Conservation (phyloP, 495 filamentous ascomycete species). For the Corynascus novoguineensis region DNA sequence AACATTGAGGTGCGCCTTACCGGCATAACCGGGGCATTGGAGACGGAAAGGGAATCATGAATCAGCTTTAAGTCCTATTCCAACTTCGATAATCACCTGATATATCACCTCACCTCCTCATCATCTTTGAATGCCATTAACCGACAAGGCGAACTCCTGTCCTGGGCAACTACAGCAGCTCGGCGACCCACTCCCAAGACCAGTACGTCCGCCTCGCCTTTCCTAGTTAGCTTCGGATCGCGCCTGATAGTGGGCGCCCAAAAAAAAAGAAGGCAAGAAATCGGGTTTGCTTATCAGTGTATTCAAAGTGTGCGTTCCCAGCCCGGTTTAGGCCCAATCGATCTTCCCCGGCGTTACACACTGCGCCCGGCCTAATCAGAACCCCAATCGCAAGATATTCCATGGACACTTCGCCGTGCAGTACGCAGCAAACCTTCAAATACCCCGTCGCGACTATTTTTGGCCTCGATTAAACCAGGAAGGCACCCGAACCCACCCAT, state of each 20-base stretch:
- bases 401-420: slow-evolving; percentile 5
- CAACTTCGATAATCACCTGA: too few species aligned
- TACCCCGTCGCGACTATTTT: not conserved
- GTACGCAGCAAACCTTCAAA: not conserved
- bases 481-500: not conserved
- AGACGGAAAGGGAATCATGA: not conserved
- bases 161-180: not conserved
- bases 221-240: not conserved
- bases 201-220: slow-evolving; percentile 3
- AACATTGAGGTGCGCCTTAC: not conserved
- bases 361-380: slow-evolving; percentile 1
- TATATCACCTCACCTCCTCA: slow-evolving; percentile 1
- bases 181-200: slow-evolving; percentile 6
- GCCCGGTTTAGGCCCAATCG: not conserved
- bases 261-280: not conserved
- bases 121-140: not conserved
- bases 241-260: not conserved
- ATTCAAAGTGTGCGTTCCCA: not conserved
- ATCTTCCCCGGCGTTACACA: slow-evolving; percentile 4
- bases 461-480: not conserved
- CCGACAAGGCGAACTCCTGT: not conserved
- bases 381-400: not conserved
- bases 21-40: not conserved
- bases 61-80: too few species aligned
- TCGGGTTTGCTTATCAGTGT: not conserved